Evolutionary conservation across 306 rosid species (phyloP).

Genomic region (Carpinus fangiana): DNA sequence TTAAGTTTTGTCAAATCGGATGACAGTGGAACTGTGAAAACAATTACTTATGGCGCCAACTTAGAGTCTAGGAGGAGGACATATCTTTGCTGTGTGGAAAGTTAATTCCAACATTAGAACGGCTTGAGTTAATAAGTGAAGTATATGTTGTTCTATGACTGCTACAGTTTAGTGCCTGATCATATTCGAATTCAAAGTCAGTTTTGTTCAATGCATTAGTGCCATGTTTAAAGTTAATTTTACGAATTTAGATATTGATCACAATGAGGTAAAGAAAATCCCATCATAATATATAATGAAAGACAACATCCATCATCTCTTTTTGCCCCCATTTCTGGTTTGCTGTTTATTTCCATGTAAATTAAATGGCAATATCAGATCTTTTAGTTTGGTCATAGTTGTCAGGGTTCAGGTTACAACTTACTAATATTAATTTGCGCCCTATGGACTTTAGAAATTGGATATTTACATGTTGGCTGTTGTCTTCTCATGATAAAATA

Average conservation of each 20-base stretch:
- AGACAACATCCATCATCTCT: not conserved
- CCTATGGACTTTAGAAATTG: not conserved
- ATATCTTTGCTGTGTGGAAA: conserved; percentile 53
- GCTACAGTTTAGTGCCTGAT: not conserved
- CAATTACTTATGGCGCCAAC: conserved; percentile 52
- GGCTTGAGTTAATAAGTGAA: conserved; percentile 83
- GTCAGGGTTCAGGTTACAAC: not conserved
- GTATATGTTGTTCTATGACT: conserved; percentile 41
- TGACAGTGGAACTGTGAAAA: conserved; percentile 36
- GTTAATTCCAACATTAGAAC: conserved; percentile 71
- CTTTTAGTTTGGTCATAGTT: not conserved
- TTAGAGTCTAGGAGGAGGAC: conserved; percentile 54
- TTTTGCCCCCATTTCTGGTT: not conserved
- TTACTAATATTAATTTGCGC: not conserved
- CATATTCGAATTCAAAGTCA: not conserved
- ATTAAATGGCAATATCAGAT: not conserved
- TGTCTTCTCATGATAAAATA: conserved; percentile 65
- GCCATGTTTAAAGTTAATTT: not conserved
- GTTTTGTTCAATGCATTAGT: not conserved
- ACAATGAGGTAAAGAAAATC: not conserved
- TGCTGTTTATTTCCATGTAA: not conserved
- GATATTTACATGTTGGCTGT: not conserved
- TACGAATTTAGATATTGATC: not conserved
- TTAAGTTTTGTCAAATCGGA: conserved; percentile 43
- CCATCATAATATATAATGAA: not conserved